Base-by-base conservation (phyloP, 2,329 filamentous ascomycete species). In the Parastagonospora avenae region DNA sequence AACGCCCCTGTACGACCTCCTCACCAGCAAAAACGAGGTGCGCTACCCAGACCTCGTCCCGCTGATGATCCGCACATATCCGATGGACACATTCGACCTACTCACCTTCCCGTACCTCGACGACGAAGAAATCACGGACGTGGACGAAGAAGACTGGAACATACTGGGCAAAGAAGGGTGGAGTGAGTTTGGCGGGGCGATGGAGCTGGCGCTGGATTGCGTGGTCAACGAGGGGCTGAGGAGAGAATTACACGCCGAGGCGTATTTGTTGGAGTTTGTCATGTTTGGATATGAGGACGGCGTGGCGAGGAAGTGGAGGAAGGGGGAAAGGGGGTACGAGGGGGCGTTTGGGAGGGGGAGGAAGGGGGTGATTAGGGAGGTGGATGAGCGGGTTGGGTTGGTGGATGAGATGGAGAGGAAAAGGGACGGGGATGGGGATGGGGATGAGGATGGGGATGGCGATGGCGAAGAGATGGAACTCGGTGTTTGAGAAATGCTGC, bases 261-360 rank as follows among this genome's bases (percentile, higher is more conserved):
- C 75, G 10, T 77, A 82, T 60, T 76, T 86, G 40, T 60, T 80
- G 11, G 75, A 80, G 50, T 86, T 89, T 79, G 77, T 86, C 59
- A 54, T 83, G 12, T 90, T 83, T 77, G 88, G 89, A 1, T 82
- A 82, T 64, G 74, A 8, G 16, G 44, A 41, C 14, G 14, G 14
- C 15, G 3, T 39, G 14, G 28, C 2, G 19, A 38, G 28, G 16
- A 38, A 37, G 14, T 46, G 35, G 33, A 16, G 35, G n/a, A 36
- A 12, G 10, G 12, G 8, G n/a, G 14, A 14, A 5, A 37, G 19
- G 15, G 24, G n/a, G 8, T 14, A n/a, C 0, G 32, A 24, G 3
- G 43, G 46, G 16, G 53, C 40, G 1, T 9, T 42, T 55, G 46
- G 51, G 16, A 29, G 33, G 41, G 1, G 31, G 19, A 53, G 53